Evolutionary conservation across 1,284 basidiomycete genomes (phyloP).

Genomic region (Gymnopus androsaceus): DNA sequence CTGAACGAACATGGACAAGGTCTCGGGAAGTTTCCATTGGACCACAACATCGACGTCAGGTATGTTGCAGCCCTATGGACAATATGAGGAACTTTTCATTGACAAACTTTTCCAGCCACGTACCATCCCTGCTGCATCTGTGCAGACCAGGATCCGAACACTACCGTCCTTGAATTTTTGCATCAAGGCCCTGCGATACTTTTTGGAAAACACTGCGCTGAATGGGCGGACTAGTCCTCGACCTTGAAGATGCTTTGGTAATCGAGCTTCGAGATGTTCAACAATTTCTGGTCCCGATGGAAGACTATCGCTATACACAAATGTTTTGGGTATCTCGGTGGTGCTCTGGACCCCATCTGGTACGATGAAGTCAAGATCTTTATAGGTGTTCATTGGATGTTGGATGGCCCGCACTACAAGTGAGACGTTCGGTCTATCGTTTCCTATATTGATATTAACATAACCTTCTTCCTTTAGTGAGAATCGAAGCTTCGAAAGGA

Average conservation of each 20-base stretch:
- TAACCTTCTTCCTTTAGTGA: constrained; percentile 18
- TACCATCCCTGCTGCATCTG: constrained; percentile 24
- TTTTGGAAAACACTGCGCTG: constrained; percentile 25
- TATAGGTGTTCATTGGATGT: constrained; percentile 35
- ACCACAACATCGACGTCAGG: constrained; percentile 23
- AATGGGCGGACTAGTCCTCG: constrained; percentile 30
- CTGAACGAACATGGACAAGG: constrained; percentile 16
- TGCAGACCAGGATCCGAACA: constrained; percentile 22
- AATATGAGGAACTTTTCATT: not conserved
- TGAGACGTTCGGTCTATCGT: constrained; percentile 41
- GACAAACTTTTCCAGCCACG: not conserved
- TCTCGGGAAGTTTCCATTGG: constrained; percentile 20
- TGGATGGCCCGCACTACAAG: constrained; percentile 39
- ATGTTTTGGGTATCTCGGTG: constrained; percentile 24
- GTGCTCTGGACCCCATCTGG: constrained; percentile 13
- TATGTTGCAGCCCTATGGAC: constrained; percentile 20
- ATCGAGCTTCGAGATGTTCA: constrained; percentile 22
- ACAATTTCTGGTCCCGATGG: constrained; percentile 23
- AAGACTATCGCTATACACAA: constrained; percentile 32
- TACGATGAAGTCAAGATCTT: constrained; percentile 40
- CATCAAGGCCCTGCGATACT: constrained; percentile 25
- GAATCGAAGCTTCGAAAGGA: constrained; percentile 36
- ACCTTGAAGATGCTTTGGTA: constrained; percentile 19
- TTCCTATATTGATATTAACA: constrained; percentile 31
- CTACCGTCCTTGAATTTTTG: constrained; percentile 10